Base-by-base conservation (phyloP, 2,329 filamentous ascomycete genomes). In the Nigrospora oryzae region DNA sequence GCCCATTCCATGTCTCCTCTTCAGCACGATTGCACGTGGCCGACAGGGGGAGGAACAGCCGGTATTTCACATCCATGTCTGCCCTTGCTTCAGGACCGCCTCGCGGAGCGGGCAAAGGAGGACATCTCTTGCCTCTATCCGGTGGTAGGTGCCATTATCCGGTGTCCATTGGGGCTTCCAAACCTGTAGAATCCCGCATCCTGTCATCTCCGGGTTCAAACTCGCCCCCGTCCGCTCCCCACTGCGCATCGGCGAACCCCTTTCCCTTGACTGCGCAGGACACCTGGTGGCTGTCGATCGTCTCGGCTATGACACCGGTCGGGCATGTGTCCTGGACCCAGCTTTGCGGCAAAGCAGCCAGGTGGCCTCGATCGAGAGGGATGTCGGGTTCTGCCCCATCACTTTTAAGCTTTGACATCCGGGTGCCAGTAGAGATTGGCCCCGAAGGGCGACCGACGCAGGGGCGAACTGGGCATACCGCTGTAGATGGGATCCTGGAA, bases 251-350 rank as follows among this genome's bases (percentile, higher is more conserved):
- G 11, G 23, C 30, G 38, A 45, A 45, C 12, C 43, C 43, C 37
- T 36, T 40, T 30, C 36, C 44, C 15, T 46, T 23, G 17, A 41
- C 33, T 5, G 36, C 23, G 42, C 46, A 42, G 32, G 16, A 11
- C 15, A 19, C 43, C 33, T 32, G 35, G 31, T 42, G 33, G 12
- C 31, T 36, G 28, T 43, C 42, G 7, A 28, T 14, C 36, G 33
- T 38, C 30, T 30, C 31, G 16, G 19, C 36, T 23, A 35, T 16
- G 41, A 17, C 15, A 31, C 3, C 40, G 19, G 46, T 32, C 37
- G 38, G 36, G 44, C 49, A 51, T 2, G 33, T 45, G 42, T 49
- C 49, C 16, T 16, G 36, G 37, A 51, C 51, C 52, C 52, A 55
- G 11, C 43, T 31, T 17, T 54, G 44, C 14, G 43, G 36, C 2